Evolutionary conservation across 352 stramenopile genomes (phyloP).

Genomic region (Pythium brachiatum): DNA sequence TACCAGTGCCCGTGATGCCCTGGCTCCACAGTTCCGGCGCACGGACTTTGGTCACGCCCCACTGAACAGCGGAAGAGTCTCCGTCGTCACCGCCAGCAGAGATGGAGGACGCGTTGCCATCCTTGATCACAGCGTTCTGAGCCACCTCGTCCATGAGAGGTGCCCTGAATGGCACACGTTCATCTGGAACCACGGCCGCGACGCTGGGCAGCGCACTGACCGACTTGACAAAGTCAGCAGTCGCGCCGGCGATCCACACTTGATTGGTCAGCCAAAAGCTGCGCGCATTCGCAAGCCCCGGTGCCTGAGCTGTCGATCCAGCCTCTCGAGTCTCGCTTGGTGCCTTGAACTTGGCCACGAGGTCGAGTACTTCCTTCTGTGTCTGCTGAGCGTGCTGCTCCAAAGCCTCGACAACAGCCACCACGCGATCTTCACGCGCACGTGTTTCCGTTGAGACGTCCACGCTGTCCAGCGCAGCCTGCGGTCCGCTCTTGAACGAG

Average conservation of each 20-base stretch:
- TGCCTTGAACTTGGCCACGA: constrained; percentile 16
- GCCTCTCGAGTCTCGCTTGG: not conserved
- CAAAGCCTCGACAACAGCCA: constrained; percentile 14
- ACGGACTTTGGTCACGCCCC: constrained; percentile 23
- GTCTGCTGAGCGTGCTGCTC: constrained; percentile 12
- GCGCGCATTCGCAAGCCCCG: not conserved
- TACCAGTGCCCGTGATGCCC: constrained; percentile 22
- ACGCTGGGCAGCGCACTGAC: constrained; percentile 13
- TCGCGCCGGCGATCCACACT: constrained; percentile 22
- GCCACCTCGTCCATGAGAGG: constrained; percentile 9
- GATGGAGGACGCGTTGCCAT: not conserved
- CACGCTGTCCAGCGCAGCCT: constrained; percentile 10
- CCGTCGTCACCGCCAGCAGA: constrained; percentile 7
- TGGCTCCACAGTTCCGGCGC: constrained; percentile 23
- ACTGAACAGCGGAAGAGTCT: constrained; percentile 17
- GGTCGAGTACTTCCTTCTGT: constrained; percentile 15
- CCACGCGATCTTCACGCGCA: constrained; percentile 12
- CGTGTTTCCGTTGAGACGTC: constrained; percentile 7
- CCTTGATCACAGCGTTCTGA: constrained; percentile 10
- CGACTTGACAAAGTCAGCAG: constrained; percentile 14
- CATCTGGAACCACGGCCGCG: constrained; percentile 4
- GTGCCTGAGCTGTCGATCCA: not conserved
- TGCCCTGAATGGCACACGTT: constrained; percentile 13
- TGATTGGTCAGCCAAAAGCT: constrained; percentile 30
- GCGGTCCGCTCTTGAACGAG: constrained; percentile 18